A percentile compares a stretch with the other conserved stretches of the same genome.
Conservation (phyloP, 2,329 filamentous ascomycete genomes). For the Diplocarpon rosae region DNA sequence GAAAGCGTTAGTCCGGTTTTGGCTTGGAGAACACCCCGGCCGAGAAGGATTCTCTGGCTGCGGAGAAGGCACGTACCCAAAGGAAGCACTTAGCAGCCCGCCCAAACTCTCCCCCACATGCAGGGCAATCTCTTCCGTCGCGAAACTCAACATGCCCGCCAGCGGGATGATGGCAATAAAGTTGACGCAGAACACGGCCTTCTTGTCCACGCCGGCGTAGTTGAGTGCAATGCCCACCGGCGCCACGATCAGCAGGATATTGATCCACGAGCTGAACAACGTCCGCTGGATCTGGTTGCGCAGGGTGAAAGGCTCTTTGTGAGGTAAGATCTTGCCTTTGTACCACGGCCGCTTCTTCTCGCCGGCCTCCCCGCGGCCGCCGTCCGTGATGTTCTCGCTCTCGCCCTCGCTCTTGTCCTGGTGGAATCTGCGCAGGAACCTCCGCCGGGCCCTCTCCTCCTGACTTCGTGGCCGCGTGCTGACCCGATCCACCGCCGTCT, state of each 20-base stretch:
- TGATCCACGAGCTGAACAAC: slow-evolving; percentile 76
- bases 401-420: slow-evolving; percentile 1
- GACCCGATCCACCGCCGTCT: slow-evolving; percentile 5
- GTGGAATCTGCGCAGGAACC: slow-evolving; percentile 16
- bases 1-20: slow-evolving; percentile 19
- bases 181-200: slow-evolving; percentile 75
- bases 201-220: slow-evolving; percentile 46
- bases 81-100: slow-evolving; percentile 80
- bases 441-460: slow-evolving; percentile 15
- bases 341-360: slow-evolving; percentile 24
- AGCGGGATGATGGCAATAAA: slow-evolving; percentile 89
- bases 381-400: slow-evolving; percentile 3
- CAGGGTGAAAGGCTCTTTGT: slow-evolving; percentile 40
- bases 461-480: slow-evolving; percentile 9
- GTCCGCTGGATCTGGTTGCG: slow-evolving; percentile 62
- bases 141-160: slow-evolving; percentile 75
- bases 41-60: neutral
- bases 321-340: slow-evolving; percentile 31
- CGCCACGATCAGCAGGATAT: slow-evolving; percentile 66
- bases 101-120: slow-evolving; percentile 76
- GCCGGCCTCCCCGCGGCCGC: slow-evolving; percentile 13
- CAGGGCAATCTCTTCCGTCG: slow-evolving; percentile 81
- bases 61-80: slow-evolving; percentile 47
- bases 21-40: slow-evolving; percentile 1
- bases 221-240: slow-evolving; percentile 70